Evolutionary conservation across 169 alveolate genomes (phyloP).

Genomic region (Plasmodium berghei): DNA sequence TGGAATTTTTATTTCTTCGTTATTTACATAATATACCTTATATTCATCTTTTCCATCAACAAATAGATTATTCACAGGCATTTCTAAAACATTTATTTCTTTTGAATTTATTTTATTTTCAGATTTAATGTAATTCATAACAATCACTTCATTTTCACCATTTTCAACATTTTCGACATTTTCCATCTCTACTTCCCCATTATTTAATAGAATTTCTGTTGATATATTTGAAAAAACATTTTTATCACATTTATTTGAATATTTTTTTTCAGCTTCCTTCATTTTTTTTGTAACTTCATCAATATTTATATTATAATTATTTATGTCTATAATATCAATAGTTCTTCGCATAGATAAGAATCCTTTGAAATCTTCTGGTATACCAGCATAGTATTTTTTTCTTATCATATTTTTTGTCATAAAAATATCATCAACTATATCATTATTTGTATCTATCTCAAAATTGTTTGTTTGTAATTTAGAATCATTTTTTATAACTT

Average conservation of each 20-base stretch:
- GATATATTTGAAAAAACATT: too few relatives aligned
- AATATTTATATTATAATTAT: conserved; percentile 36
- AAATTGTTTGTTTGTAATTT: not conserved
- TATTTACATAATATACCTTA: conserved; percentile 62
- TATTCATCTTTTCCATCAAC: conserved; percentile 74
- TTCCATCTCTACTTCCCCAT: not conserved
- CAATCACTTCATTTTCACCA: not conserved
- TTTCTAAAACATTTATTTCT: conserved; percentile 56
- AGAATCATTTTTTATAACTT: not conserved
- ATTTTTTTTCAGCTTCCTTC: conserved; percentile 1
- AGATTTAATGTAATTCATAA: not conserved
- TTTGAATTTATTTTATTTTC: not conserved
- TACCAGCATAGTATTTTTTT: conserved; percentile 69
- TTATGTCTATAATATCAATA: conserved; percentile 69
- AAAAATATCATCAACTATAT: conserved; percentile 52
- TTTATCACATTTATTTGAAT: not conserved
- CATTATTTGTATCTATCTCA: conserved; percentile 44
- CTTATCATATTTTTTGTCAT: conserved; percentile 58
- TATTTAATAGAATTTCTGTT: too few relatives aligned
- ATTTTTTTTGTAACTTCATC: conserved; percentile 25
- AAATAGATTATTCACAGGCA: conserved; percentile 25
- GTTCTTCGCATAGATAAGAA: conserved; percentile 72
- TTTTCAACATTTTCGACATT: not conserved
- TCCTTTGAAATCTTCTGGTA: conserved; percentile 60
- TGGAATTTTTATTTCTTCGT: conserved; percentile 71